Percentiles rank a stretch among this genome's conserved stretches.
Conservation (phyloP, 2,329 filamentous ascomycete species). For the Aurifilum marmelostoma region DNA sequence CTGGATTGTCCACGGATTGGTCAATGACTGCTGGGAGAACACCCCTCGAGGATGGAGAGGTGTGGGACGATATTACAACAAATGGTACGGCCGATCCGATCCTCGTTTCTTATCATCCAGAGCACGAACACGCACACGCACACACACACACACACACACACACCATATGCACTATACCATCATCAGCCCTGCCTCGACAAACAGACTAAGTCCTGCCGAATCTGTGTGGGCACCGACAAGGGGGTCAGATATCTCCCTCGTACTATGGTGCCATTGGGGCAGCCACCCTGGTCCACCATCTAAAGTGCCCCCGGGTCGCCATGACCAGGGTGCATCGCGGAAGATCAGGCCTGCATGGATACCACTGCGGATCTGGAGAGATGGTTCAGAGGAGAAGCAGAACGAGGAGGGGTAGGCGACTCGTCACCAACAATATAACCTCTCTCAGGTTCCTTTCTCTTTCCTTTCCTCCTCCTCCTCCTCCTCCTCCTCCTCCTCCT, state of each 20-base stretch:
- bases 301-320: neutral
- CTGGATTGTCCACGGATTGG: neutral
- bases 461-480: neutral
- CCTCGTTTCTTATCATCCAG: neutral
- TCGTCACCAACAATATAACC: conserved; percentile 5
- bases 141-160: neutral
- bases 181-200: conserved; percentile 3
- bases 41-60: too few species aligned
- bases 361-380: conserved; percentile 1
- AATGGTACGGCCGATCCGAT: neutral
- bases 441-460: neutral
- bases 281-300: neutral
- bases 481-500: neutral
- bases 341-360: neutral
- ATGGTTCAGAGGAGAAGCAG: neutral
- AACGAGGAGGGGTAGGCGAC: neutral
- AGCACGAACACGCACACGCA: neutral
- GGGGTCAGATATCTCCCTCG: conserved; percentile 17
- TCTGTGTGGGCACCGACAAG: too few species aligned
- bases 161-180: neutral
- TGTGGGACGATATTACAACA: neutral
- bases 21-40: neutral
- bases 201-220: conserved; percentile 1
- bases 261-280: neutral
- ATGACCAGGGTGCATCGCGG: neutral